Percentiles rank a stretch among this genome's conserved stretches.
Evolutionary conservation across 441 rosid genomes (phyloP).

Genomic region (Syzygium malaccense): DNA sequence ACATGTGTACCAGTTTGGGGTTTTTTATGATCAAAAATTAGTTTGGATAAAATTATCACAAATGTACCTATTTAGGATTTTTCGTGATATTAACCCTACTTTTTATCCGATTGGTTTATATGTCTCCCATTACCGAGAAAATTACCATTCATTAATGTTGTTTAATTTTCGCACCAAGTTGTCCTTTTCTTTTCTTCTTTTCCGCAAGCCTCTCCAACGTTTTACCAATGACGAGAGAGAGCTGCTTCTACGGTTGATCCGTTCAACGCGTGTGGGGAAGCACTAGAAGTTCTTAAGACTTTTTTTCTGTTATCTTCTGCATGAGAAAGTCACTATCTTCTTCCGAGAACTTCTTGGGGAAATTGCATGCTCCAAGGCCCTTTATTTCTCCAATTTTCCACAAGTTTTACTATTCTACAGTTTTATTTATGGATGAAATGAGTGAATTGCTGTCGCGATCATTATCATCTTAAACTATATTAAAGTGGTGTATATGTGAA

Average conservation of each 20-base stretch:
- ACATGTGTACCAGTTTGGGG: too few relatives aligned
- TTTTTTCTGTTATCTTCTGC: background rate
- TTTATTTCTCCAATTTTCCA: background rate
- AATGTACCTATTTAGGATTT: accelerated
- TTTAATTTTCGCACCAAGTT: background rate
- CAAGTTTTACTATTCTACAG: background rate
- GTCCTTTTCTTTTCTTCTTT: background rate
- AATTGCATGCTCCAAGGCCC: background rate
- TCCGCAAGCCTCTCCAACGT: background rate
- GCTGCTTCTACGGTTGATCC: background rate
- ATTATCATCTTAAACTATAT: background rate
- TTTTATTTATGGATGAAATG: background rate
- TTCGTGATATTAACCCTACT: too few relatives aligned
- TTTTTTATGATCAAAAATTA: too few relatives aligned
- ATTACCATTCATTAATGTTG: too few relatives aligned
- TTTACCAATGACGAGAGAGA: background rate
- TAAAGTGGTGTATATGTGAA: background rate
- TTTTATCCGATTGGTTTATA: background rate
- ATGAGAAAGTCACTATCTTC: background rate
- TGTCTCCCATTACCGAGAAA: background rate
- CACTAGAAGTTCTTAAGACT: background rate
- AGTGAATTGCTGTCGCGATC: background rate
- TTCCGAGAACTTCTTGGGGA: background rate
- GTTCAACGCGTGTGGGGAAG: background rate
- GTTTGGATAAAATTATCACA: too few relatives aligned